Percentiles rank a stretch among this genome's conserved stretches.
Evolutionary conservation across 1,139 yeast genomes (phyloP).

Genomic region (Suhomyces kunorum): DNA sequence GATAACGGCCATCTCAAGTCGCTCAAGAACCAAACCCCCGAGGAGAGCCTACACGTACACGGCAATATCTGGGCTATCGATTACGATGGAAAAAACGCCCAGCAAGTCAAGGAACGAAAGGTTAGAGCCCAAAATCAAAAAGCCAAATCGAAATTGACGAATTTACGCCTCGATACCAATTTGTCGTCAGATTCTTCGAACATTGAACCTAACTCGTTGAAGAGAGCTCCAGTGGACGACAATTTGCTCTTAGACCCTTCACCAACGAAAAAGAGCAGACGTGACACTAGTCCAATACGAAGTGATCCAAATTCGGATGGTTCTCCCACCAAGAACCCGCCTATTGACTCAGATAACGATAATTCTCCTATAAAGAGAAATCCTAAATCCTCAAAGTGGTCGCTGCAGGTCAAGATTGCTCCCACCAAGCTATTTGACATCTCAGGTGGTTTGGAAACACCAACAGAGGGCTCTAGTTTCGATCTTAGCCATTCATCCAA

Average conservation of each 20-base stretch:
- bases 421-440: constrained; percentile 3
- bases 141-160: constrained; percentile 24
- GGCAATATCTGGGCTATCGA: constrained; percentile 18
- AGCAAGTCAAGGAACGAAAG: constrained; percentile 24
- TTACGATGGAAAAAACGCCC: constrained; percentile 13
- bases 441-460: neutral
- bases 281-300: constrained; percentile 8
- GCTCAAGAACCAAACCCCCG: constrained; percentile 18
- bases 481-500: constrained; percentile 6
- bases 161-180: constrained; percentile 17
- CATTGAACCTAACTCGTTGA: neutral
- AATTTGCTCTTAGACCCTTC: constrained; percentile 36
- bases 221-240: constrained; percentile 17
- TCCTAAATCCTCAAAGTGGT: neutral
- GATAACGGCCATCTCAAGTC: constrained; percentile 67
- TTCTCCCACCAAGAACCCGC: constrained; percentile 18
- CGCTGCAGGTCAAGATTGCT: neutral
- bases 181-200: constrained; percentile 1
- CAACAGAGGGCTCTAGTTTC: constrained; percentile 6
- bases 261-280: constrained; percentile 25
- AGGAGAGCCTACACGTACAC: constrained; percentile 11
- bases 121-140: constrained; percentile 21
- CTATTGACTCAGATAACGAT: constrained; percentile 3
- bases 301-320: constrained; percentile 8
- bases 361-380: constrained; percentile 8